phyloP scores from a whole-genome alignment of 768 basidiomycete genomes.

The Lactarius hatsudake region DNA sequence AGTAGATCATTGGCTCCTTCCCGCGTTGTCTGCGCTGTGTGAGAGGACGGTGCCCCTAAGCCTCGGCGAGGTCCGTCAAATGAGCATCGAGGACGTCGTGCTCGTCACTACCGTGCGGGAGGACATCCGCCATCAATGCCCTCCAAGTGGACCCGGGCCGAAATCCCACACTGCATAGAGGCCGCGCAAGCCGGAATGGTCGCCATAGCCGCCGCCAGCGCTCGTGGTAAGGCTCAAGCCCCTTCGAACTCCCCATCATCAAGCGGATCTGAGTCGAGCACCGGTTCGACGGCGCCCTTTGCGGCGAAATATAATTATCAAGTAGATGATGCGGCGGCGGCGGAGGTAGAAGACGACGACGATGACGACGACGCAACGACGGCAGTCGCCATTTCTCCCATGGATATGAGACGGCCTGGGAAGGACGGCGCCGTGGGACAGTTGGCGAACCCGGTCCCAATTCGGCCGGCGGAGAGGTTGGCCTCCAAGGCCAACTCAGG shows the following conservation, averaged over 20 bases:
- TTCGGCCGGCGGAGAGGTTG: background rate
- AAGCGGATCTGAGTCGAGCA: conserved; percentile 3
- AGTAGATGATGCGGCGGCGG: background rate
- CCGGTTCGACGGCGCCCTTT: background rate
- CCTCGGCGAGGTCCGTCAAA: conserved; percentile 18
- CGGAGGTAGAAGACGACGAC: background rate
- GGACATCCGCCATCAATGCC: conserved; percentile 19
- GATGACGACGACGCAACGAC: conserved; percentile 1
- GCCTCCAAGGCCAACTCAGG: background rate
- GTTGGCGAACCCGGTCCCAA: background rate
- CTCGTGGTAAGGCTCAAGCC: background rate
- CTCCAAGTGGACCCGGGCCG: conserved; percentile 10
- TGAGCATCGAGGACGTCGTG: conserved; percentile 23
- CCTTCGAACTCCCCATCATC: background rate
- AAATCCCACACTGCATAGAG: conserved; percentile 15
- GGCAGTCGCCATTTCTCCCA: conserved; percentile 1
- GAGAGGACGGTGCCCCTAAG: conserved; percentile 20
- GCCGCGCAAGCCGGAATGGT: conserved; percentile 14
- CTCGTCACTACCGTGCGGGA: conserved; percentile 24
- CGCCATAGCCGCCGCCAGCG: background rate
- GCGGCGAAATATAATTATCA: background rate
- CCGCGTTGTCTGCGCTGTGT: conserved; percentile 22
- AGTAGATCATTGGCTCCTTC: conserved; percentile 21
- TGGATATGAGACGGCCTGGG: conserved; percentile 5
- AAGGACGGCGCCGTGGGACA: background rate